Percentiles rank a stretch among this genome's conserved stretches.
Evolutionary conservation across 805 yeast genomes (phyloP).

Genomic region (Candida dajiaensis): DNA sequence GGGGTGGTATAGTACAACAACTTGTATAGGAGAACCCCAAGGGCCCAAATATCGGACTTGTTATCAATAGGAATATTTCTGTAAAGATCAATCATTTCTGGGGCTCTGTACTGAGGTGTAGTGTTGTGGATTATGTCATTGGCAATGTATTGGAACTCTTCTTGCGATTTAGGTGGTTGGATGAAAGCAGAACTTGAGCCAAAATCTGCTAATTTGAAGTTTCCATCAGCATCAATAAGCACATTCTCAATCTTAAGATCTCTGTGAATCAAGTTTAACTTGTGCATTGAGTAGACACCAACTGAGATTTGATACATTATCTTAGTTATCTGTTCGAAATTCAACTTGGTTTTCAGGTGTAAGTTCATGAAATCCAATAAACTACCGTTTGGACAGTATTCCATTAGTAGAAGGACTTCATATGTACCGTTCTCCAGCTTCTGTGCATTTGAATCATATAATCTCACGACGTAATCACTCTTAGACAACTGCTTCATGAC

Average conservation of each 20-base stretch:
- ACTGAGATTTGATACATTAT: constrained; percentile 78
- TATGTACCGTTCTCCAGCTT: constrained; percentile 49
- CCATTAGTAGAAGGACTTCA: constrained; percentile 91
- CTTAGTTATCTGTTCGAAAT: constrained; percentile 69
- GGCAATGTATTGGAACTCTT: constrained; percentile 68
- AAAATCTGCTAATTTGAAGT: constrained; percentile 86
- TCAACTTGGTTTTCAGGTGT: constrained; percentile 69
- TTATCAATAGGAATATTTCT: constrained; percentile 83
- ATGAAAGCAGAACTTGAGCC: constrained; percentile 77
- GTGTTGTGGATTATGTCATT: constrained; percentile 87
- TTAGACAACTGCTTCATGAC: constrained; percentile 61
- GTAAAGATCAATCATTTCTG: constrained; percentile 92
- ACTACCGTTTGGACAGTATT: constrained; percentile 81
- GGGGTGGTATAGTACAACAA: constrained; percentile 92
- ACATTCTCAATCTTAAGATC: constrained; percentile 96
- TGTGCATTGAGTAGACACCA: constrained; percentile 85
- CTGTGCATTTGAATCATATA: constrained; percentile 74
- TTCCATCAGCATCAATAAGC: constrained; percentile 60
- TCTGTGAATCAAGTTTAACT: constrained; percentile 66
- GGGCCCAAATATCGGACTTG: constrained; percentile 94
- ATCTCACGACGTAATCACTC: constrained; percentile 56
- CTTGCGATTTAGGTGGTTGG: constrained; percentile 68
- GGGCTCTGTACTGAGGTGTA: constrained; percentile 92
- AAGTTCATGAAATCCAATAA: constrained; percentile 89
- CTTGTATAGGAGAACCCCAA: constrained; percentile 87